phyloP scores from a whole-genome alignment of 495 filamentous ascomycete genomes.

The Penicillium pancosmium region DNA sequence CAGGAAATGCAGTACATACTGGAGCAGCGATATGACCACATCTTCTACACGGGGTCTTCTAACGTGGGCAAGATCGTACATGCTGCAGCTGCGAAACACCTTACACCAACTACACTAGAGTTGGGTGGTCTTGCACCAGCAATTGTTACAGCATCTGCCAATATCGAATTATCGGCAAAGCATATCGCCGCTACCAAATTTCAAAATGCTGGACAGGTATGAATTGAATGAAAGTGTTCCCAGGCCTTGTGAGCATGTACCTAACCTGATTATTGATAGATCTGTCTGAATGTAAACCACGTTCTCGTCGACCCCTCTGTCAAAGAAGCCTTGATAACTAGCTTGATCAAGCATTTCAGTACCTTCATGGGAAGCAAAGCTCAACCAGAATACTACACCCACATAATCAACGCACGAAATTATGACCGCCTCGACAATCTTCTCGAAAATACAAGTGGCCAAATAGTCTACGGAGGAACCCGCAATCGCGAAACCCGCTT shows the following conservation, averaged over 20 bases:
- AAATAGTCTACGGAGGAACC: conserved; percentile 73
- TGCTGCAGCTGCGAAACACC: conserved; percentile 83
- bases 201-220: conserved; percentile 71
- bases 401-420: conserved; percentile 77
- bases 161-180: conserved; percentile 72
- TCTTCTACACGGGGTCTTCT: conserved; percentile 83
- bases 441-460: conserved; percentile 69
- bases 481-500: conserved; percentile 67
- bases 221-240: background rate
- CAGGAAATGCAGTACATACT: conserved; percentile 75
- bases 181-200: conserved; percentile 80
- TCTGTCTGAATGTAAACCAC: conserved; percentile 85
- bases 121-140: conserved; percentile 85
- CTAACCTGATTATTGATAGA: conserved; percentile 21
- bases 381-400: conserved; percentile 63
- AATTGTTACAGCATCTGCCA: conserved; percentile 75
- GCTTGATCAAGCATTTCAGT: conserved; percentile 61
- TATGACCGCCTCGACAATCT: conserved; percentile 78
- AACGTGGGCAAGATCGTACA: conserved; percentile 79
- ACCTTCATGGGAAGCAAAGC: conserved; percentile 68
- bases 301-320: conserved; percentile 72
- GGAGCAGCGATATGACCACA: conserved; percentile 86
- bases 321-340: conserved; percentile 65
- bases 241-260: background rate
- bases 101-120: conserved; percentile 83